Base-by-base conservation (phyloP, 176 grass and related monocot genomes). In the Hsuehochloa calcarea region DNA sequence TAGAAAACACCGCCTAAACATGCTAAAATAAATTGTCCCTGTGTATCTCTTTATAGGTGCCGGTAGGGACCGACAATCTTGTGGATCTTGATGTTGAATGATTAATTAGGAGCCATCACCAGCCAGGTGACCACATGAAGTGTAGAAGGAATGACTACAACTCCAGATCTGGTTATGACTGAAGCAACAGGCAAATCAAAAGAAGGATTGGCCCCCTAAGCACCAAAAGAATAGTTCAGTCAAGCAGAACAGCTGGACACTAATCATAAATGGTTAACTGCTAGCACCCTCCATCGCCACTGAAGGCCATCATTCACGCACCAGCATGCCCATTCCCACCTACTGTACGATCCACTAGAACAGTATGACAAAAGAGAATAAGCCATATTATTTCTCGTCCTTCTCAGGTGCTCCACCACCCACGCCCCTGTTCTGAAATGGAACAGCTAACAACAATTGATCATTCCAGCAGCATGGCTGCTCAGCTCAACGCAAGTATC, bases 101-200 rank as follows among this genome's bases (percentile, higher is more conserved):
- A 84, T 75, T 25, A 52, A 26, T 43, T 63, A 76, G 62, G 63
- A 60, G 80, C 63, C 51, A 75, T 87, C 75, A 76, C 76, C 79
- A 70, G 70, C 62, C 17, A 74, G 60, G 62, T 75, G 85, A 56
- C 77, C 62, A 80, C 82, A 84, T 67, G 50, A 76, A 88, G 34
- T 70, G 8, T 60, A 55, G 50, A 54, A 80, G 29, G 41, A 75
- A 84, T 65, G 70, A 7, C 52, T 68, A 69, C 69, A 71, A 19
- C 13, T 66, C 66, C 6, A 84, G 80, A 80, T 80, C 75, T 84
- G 85, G 76, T 75, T 39, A 76, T 88, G 76, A 85, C 75, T 80
- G 63, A 88, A 71, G 85, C 44, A 91, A 80, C 81, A 76, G 26
- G 76, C 26, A 84, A 56, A 84, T 87, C 61, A 80, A 69, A 73